These are phyloP conservation scores for Penicillium psychrofluorescens DNA, from an alignment of 495 filamentous ascomycete genomes.

Conservation along the genomic window DNA sequence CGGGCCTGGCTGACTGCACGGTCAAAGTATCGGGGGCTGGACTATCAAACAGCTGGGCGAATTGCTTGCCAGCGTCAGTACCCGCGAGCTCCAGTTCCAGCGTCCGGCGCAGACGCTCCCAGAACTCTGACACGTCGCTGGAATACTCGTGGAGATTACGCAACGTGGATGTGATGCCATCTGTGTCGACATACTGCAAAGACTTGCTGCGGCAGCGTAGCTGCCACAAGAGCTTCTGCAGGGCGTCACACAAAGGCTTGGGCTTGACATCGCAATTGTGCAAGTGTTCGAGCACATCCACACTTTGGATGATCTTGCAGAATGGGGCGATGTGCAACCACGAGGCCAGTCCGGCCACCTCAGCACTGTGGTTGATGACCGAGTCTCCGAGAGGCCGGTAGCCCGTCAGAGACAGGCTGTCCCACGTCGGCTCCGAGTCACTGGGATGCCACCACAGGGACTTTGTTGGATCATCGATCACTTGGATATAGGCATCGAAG, in stretches of 20 bases:
- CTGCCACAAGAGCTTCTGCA: constrained; percentile 40
- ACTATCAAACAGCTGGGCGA: constrained; percentile 42
- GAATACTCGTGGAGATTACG: constrained; percentile 38
- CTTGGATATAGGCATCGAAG: constrained; percentile 57
- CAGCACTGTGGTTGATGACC: constrained; percentile 41
- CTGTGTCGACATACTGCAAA: constrained; percentile 36
- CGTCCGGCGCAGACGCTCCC: constrained; percentile 46
- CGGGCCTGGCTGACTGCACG: neutral
- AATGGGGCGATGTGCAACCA: constrained; percentile 56
- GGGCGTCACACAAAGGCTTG: constrained; percentile 42
- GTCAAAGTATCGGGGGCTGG: constrained; percentile 7
- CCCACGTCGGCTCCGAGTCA: constrained; percentile 62
- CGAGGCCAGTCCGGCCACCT: constrained; percentile 46
- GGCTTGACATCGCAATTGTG: constrained; percentile 41
- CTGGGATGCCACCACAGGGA: constrained; percentile 58
- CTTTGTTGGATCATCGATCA: constrained; percentile 53
- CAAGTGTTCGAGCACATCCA: constrained; percentile 42
- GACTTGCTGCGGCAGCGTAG: constrained; percentile 28
- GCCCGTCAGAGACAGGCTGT: constrained; percentile 60
- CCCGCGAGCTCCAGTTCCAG: constrained; percentile 45
- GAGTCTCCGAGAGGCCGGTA: constrained; percentile 46
- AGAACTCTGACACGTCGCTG: constrained; percentile 43
- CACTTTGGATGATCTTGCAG: constrained; percentile 45
- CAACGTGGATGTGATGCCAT: constrained; percentile 33
- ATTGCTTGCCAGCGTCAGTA: constrained; percentile 29